phyloP scores from a whole-genome alignment of 2,329 filamentous ascomycete species.

The Neurospora sp. region DNA sequence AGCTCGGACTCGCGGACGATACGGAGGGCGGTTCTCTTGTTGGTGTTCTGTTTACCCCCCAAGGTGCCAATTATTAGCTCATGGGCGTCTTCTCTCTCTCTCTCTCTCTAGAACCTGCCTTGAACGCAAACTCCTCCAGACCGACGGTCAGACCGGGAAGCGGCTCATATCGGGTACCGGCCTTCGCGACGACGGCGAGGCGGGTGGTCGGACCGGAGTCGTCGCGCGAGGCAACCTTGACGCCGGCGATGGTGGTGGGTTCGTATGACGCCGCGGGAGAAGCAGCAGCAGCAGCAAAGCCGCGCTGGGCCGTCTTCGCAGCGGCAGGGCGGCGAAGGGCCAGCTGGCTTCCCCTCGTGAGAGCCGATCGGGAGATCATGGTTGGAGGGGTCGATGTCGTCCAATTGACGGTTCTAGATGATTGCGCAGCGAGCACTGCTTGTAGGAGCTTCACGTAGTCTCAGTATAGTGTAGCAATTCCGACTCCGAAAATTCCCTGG shows the following conservation, averaged over 20 bases:
- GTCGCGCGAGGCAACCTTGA: conserved; percentile 91
- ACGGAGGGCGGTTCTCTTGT: conserved; percentile 78
- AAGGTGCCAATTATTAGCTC: conserved; percentile 38
- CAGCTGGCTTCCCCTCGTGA: conserved; percentile 49
- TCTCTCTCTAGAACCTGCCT: conserved; percentile 39
- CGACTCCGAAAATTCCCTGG: conserved; percentile 22
- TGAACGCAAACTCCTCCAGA: conserved; percentile 94
- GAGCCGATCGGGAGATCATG: conserved; percentile 54
- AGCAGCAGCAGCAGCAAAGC: conserved; percentile 52
- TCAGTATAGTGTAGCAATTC: conserved; percentile 11
- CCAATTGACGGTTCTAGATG: conserved; percentile 38
- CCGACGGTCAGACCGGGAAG: conserved; percentile 83
- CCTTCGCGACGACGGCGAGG: conserved; percentile 85
- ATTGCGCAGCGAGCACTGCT: conserved; percentile 18
- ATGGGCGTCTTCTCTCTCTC: conserved; percentile 10
- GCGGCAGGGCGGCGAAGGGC: conserved; percentile 44
- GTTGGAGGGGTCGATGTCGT: conserved; percentile 46
- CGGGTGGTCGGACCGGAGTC: conserved; percentile 80
- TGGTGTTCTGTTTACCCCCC: conserved; percentile 55
- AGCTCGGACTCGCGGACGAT: conserved; percentile 94
- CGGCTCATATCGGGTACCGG: conserved; percentile 86
- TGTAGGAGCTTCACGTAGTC: conserved; percentile 19
- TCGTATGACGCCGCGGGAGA: conserved; percentile 74
- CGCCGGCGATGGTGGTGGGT: conserved; percentile 71
- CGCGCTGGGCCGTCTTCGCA: conserved; percentile 44